Evolutionary conservation across 345 rosid species (phyloP).

Genomic region (Gossypium stocksii): DNA sequence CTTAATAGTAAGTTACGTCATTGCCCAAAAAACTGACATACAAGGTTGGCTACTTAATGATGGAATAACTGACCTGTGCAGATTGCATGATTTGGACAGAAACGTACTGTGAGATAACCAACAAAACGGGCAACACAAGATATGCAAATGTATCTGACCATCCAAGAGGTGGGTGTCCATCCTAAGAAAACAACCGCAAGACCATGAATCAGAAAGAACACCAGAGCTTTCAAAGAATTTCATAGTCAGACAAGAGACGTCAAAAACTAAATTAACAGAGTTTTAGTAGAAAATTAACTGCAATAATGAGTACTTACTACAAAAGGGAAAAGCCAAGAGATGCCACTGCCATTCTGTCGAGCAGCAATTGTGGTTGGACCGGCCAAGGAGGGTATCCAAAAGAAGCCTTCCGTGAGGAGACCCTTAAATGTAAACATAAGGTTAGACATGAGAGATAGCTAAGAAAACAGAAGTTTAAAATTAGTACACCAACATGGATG

Average conservation of each 20-base stretch:
- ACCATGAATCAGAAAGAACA: not conserved
- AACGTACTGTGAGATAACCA: conserved; percentile 69
- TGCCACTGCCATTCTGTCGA: conserved; percentile 78
- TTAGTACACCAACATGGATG: not conserved
- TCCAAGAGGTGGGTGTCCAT: conserved; percentile 97
- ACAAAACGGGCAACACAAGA: conserved; percentile 75
- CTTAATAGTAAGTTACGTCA: not conserved
- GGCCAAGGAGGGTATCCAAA: conserved; percentile 96
- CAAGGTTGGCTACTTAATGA: not conserved
- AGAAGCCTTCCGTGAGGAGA: conserved; percentile 95
- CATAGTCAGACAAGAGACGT: not conserved
- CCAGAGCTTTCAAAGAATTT: not conserved
- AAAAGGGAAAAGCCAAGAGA: conserved; percentile 95
- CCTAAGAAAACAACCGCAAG: conserved; percentile 38
- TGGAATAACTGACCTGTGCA: conserved; percentile 53
- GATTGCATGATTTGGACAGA: conserved; percentile 91
- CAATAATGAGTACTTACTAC: conserved; percentile 41
- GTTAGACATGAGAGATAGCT: conserved; percentile 16
- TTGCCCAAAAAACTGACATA: not conserved
- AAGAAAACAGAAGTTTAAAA: not conserved
- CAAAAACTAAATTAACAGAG: conserved; percentile 33
- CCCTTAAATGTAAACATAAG: conserved; percentile 44
- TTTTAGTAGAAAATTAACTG: conserved; percentile 23
- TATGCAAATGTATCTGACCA: conserved; percentile 91
- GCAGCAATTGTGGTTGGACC: conserved; percentile 92